Evolutionary conservation across 495 filamentous ascomycete species (phyloP).

Genomic region (Bombardia bombarda): DNA sequence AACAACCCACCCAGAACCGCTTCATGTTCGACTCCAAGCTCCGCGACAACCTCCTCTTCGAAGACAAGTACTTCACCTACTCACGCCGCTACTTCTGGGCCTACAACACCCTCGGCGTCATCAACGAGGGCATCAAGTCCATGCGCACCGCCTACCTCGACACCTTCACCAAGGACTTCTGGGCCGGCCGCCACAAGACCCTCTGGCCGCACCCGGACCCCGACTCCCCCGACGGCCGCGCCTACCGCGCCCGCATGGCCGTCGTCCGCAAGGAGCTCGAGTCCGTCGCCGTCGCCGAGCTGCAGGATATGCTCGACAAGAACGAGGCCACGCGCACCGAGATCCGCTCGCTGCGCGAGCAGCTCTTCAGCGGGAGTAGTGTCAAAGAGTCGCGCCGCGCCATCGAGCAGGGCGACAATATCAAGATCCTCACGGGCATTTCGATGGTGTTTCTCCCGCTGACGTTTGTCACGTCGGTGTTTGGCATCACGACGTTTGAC

Average conservation of each 20-base stretch:
- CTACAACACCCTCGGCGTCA: constrained; percentile 44
- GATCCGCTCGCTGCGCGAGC: constrained; percentile 24
- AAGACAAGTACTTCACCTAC: constrained; percentile 47
- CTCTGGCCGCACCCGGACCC: constrained; percentile 25
- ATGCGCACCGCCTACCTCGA: constrained; percentile 40
- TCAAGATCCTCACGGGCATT: constrained; percentile 31
- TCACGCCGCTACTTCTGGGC: constrained; percentile 52
- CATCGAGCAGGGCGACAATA: constrained; percentile 30
- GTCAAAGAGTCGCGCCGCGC: constrained; percentile 25
- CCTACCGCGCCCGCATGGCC: constrained; percentile 12
- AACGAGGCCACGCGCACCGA: constrained; percentile 22
- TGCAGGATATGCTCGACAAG: constrained; percentile 13
- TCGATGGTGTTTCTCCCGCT: constrained; percentile 35
- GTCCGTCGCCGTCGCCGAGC: constrained; percentile 12
- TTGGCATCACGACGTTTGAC: constrained; percentile 25
- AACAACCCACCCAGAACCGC: constrained; percentile 18
- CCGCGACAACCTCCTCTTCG: constrained; percentile 48
- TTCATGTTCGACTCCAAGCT: constrained; percentile 46
- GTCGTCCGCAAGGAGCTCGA: constrained; percentile 20
- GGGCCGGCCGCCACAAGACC: constrained; percentile 37
- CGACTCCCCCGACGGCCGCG: constrained; percentile 3
- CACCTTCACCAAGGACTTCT: constrained; percentile 44
- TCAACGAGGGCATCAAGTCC: constrained; percentile 48
- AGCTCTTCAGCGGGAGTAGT: constrained; percentile 25
- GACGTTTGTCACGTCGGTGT: constrained; percentile 30